Base-by-base conservation (phyloP, 352 stramenopile species). In the Pythium sp. region DNA sequence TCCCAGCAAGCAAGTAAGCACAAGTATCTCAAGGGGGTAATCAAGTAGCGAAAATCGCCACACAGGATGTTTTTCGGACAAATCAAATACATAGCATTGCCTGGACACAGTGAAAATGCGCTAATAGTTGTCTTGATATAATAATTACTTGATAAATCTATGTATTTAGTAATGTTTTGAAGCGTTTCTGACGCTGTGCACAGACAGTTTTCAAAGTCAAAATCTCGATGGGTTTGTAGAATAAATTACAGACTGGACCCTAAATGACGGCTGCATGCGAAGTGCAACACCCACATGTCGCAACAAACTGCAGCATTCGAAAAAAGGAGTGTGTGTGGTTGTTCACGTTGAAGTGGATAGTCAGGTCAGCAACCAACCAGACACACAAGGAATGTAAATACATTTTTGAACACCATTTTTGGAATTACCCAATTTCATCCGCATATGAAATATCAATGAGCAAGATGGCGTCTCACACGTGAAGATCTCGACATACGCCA, bases 321-420 rank as follows among this genome's bases (percentile, higher is more conserved):
- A 36, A 68, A 62, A 68, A 20, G 0, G 54, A 22, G 55, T 49
- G 41, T 49, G 41, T 49, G 38, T 20, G 15, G 49, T 28, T 22
- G 57, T 32, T 32, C 5, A 51, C n/a, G 58, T 63, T 53, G 34
- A 53, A 63, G 57, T 63, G 34, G 57, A 63, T 49, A 53, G 56
- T 47, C 55, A 20, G 55, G 54, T 20, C 56, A 61, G 18, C 20
- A 28, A 34, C 32, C 20, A 34, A 22, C 34, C 0, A 36, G 4
- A 58, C 51, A 58, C n/a, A 2, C 14, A 1, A 22, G 18, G 32
- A 28, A n/a, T 58, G 24, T 3, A 8, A 22, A 26, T 26, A 26
- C 24, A 26, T 26, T 18, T 58, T 58, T 18, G 14, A 20, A 0
- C 3, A 22, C 4, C 18, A 28, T 30, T 43, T 28, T 28, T 9